Conservation (phyloP, 768 basidiomycete genomes). For the Termitomyces sp. region DNA sequence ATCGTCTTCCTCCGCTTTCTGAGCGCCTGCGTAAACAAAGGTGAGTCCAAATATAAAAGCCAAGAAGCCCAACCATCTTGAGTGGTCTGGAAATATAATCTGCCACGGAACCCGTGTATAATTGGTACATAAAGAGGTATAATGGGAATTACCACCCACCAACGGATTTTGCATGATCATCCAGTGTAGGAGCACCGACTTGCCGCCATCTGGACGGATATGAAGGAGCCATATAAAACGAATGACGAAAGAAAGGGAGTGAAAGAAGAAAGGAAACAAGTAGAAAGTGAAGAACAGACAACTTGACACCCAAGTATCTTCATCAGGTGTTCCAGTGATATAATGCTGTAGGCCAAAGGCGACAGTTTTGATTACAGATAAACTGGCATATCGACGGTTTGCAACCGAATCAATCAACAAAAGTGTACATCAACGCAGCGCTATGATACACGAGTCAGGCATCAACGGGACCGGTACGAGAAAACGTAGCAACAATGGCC, state of each 20-base stretch:
- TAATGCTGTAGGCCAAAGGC: neutral
- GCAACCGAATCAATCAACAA: neutral
- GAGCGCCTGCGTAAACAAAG: conserved; percentile 4
- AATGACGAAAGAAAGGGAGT: conserved; percentile 5
- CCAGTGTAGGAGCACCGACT: conserved; percentile 4
- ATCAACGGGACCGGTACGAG: neutral
- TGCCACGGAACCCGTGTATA: neutral
- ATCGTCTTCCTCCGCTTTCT: neutral
- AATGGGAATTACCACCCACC: conserved; percentile 14
- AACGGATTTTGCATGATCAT: conserved; percentile 6
- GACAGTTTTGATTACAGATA: neutral
- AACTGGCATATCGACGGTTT: conserved; percentile 3
- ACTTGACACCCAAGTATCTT: neutral
- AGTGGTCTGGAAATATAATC: neutral
- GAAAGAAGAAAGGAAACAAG: conserved; percentile 4
- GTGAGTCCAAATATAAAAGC: neutral
- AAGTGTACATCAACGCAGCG: neutral
- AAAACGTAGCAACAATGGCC: neutral
- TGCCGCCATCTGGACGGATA: conserved; percentile 17
- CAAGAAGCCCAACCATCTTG: neutral
- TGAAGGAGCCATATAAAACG: conserved; percentile 14
- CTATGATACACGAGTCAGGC: neutral
- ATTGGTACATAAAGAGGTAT: neutral
- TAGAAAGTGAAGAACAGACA: conserved; percentile 2
- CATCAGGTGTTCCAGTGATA: conserved; percentile 2